Evolutionary conservation across 257 asterid species (phyloP).

Genomic region (Salvia splendens): DNA sequence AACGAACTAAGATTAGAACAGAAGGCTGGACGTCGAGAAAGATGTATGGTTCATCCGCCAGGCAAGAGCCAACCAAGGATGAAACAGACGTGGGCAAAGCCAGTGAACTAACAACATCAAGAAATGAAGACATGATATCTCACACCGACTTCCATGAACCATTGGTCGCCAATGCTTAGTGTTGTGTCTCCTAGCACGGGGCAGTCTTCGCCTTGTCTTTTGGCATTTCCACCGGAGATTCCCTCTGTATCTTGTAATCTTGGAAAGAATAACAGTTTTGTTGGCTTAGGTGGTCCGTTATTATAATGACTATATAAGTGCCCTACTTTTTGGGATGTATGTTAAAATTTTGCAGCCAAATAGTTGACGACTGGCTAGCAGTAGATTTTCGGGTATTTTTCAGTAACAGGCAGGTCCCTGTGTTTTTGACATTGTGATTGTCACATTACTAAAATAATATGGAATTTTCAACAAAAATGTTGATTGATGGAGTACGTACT

Average conservation of each 20-base stretch:
- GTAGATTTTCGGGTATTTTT: background rate
- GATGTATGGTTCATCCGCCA: conserved; percentile 60
- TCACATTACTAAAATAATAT: too few species aligned
- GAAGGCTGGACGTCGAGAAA: conserved; percentile 61
- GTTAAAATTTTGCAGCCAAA: conserved; percentile 5
- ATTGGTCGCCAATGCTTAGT: conserved; percentile 66
- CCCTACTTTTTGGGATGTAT: background rate
- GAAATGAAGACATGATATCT: conserved; percentile 28
- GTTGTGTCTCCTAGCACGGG: background rate
- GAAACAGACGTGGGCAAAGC: conserved; percentile 40
- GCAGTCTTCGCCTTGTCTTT: background rate
- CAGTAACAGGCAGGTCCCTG: background rate
- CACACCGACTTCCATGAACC: conserved; percentile 50
- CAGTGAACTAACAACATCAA: conserved; percentile 30
- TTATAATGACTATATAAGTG: background rate
- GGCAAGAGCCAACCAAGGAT: conserved; percentile 41
- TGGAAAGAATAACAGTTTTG: conserved; percentile 18
- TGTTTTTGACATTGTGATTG: background rate
- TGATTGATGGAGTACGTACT: too few species aligned
- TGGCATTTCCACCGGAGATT: conserved; percentile 9
- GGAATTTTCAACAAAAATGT: too few species aligned
- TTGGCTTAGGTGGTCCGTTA: conserved; percentile 8
- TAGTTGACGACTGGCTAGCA: background rate
- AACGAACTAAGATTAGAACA: conserved; percentile 55
- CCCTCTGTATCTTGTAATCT: conserved; percentile 22